These are phyloP conservation scores for Escovopsis weberi DNA, from an alignment of 2,329 filamentous ascomycete species.

Conservation along the genomic window DNA sequence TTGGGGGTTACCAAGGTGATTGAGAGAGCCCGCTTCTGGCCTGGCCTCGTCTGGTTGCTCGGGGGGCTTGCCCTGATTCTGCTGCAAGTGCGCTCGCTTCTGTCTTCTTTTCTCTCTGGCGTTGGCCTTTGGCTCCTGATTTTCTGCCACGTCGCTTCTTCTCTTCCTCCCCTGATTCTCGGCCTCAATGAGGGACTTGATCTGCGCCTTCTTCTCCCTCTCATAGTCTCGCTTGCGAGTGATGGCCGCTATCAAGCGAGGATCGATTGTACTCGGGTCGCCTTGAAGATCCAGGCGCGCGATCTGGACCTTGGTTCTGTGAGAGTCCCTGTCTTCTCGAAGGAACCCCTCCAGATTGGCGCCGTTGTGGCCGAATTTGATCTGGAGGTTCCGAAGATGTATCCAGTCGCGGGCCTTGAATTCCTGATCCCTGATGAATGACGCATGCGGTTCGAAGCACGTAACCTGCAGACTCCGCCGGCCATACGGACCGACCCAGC, in stretches of 20 bases:
- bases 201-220: slow-evolving; percentile 26
- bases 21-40: too few species aligned
- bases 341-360: slow-evolving; percentile 57
- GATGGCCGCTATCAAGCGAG: slow-evolving; percentile 41
- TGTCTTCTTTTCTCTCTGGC: slow-evolving; percentile 11
- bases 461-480: slow-evolving; percentile 57
- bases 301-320: slow-evolving; percentile 40
- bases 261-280: slow-evolving; percentile 28
- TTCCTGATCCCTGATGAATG: slow-evolving; percentile 33
- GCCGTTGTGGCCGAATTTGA: slow-evolving; percentile 40
- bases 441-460: slow-evolving; percentile 53
- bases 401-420: slow-evolving; percentile 49
- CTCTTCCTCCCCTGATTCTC: slow-evolving; percentile 24
- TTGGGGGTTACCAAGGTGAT: slow-evolving; percentile 7
- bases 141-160: slow-evolving; percentile 14
- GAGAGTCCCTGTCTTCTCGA: slow-evolving; percentile 39
- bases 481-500: slow-evolving; percentile 66
- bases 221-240: slow-evolving; percentile 52
- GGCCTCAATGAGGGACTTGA: slow-evolving; percentile 23
- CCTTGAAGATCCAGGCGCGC: slow-evolving; percentile 28
- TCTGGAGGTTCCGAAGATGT: slow-evolving; percentile 54
- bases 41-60: not conserved
- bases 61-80: slow-evolving; percentile 8
- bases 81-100: slow-evolving; percentile 6
- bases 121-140: slow-evolving; percentile 15